phyloP scores from a whole-genome alignment of 306 rosid genomes.

The Cicer arietinum region DNA sequence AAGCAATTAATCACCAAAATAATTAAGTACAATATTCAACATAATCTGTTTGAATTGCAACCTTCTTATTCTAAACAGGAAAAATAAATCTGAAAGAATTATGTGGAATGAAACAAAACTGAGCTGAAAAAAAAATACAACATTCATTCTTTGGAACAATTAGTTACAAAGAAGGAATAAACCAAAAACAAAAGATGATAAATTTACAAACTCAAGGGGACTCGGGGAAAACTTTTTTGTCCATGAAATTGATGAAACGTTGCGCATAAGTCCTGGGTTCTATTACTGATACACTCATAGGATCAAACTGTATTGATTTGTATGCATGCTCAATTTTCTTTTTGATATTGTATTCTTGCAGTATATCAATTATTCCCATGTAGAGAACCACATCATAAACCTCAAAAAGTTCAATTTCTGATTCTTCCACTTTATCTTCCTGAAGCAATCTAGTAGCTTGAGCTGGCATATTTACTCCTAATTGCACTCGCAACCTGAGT shows the following conservation, averaged over 20 bases:
- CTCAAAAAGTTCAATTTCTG: slow-evolving; percentile 81
- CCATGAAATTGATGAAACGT: slow-evolving; percentile 85
- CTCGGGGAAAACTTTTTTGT: slow-evolving; percentile 64
- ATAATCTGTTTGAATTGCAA: slow-evolving; percentile 26
- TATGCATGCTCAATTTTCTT: slow-evolving; percentile 80
- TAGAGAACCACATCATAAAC: slow-evolving; percentile 85
- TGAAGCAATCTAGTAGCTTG: slow-evolving; percentile 63
- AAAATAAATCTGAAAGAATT: slow-evolving; percentile 24
- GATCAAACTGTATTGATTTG: slow-evolving; percentile 66
- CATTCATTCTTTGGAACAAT: slow-evolving; percentile 35
- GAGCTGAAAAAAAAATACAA: neutral
- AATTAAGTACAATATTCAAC: neutral
- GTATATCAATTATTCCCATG: slow-evolving; percentile 91
- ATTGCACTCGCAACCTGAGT: slow-evolving; percentile 81
- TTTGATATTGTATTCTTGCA: slow-evolving; percentile 74
- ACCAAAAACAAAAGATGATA: slow-evolving; percentile 24
- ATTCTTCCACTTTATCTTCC: slow-evolving; percentile 56
- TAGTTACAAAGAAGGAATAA: slow-evolving; percentile 37
- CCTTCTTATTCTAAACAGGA: neutral
- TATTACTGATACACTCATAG: slow-evolving; percentile 67
- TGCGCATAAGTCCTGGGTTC: slow-evolving; percentile 75
- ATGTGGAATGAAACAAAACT: slow-evolving; percentile 33
- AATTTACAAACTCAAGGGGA: slow-evolving; percentile 45
- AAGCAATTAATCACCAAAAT: neutral
- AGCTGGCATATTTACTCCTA: slow-evolving; percentile 99